phyloP scores from a whole-genome alignment of 2,329 filamentous ascomycete species.

The Onygena corvina region DNA sequence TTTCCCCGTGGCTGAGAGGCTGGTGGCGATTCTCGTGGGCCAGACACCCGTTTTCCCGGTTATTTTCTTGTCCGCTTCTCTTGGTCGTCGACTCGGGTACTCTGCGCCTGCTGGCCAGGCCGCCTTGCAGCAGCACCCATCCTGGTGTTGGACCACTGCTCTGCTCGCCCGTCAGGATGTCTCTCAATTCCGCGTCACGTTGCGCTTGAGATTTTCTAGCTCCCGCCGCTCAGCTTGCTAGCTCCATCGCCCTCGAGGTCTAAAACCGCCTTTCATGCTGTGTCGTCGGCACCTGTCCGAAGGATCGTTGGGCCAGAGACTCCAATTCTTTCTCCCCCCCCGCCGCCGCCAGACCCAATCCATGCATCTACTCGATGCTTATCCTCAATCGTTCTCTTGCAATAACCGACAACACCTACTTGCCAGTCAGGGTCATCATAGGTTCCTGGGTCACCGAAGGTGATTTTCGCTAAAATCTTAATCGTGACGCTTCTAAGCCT shows the following conservation, averaged over 20 bases:
- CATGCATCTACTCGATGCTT: too few species aligned
- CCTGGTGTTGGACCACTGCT: not conserved
- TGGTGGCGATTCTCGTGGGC: not conserved
- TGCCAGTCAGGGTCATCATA: too few species aligned
- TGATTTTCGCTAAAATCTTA: conserved; percentile 1
- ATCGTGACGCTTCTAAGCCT: not conserved
- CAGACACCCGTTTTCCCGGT: not conserved
- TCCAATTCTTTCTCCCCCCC: too few species aligned
- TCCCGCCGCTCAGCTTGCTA: conserved; percentile 4
- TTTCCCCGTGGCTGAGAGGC: not conserved
- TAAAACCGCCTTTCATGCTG: not conserved
- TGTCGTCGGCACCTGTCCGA: conserved; percentile 3
- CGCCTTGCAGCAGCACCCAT: not conserved
- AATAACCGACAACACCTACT: too few species aligned
- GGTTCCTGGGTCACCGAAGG: not conserved
- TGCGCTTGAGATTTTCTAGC: conserved; percentile 2
- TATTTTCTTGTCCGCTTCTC: too few species aligned
- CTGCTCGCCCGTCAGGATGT: not conserved
- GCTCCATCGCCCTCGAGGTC: not conserved
- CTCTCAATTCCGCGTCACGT: conserved; percentile 2
- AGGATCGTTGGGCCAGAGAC: not conserved
- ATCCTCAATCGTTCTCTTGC: too few species aligned
- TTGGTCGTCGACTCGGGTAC: too few species aligned
- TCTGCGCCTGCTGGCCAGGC: conserved; percentile 2
- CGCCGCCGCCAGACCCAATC: conserved; percentile 1